Evolutionary conservation across 208 protist species (phyloP).

Genomic region (Trypanosoma platydactyli): DNA sequence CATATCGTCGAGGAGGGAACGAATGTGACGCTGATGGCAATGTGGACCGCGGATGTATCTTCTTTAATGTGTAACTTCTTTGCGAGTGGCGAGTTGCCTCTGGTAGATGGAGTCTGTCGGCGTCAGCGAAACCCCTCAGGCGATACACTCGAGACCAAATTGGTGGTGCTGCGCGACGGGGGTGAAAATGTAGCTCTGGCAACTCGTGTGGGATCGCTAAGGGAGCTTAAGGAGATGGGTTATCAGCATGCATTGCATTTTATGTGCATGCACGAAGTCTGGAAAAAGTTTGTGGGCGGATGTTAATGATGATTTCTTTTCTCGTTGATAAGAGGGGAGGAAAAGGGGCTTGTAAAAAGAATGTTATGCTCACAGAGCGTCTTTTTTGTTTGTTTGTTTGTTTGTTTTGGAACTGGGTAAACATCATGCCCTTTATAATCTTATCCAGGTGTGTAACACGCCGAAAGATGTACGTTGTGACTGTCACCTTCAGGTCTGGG

Average conservation of each 20-base stretch:
- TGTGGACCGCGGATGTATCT: constrained; percentile 15
- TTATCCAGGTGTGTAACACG: no score
- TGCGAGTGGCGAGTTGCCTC: neutral
- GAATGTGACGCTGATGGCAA: constrained; percentile 7
- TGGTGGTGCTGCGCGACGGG: constrained; percentile 2
- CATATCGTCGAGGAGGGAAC: neutral
- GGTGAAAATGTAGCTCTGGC: constrained; percentile 2
- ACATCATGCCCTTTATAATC: no score
- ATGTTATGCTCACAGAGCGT: neutral
- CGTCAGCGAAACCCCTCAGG: neutral
- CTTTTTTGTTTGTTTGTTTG: no score
- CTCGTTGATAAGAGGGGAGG: no score
- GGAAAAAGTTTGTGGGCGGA: constrained; percentile 17
- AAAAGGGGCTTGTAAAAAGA: no score
- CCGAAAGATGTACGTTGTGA: no score
- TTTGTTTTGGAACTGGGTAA: no score
- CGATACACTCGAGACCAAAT: neutral
- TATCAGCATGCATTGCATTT: constrained; percentile 9
- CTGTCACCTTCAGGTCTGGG: no score
- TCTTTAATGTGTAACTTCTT: neutral
- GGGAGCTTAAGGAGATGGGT: neutral
- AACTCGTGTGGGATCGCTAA: neutral
- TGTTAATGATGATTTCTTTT: constrained; percentile 3
- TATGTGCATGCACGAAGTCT: constrained; percentile 21
- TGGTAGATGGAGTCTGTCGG: constrained; percentile 10